These are phyloP conservation scores for Parachaetomium inaequale DNA, from an alignment of 495 filamentous ascomycete genomes.

Conservation along the genomic window DNA sequence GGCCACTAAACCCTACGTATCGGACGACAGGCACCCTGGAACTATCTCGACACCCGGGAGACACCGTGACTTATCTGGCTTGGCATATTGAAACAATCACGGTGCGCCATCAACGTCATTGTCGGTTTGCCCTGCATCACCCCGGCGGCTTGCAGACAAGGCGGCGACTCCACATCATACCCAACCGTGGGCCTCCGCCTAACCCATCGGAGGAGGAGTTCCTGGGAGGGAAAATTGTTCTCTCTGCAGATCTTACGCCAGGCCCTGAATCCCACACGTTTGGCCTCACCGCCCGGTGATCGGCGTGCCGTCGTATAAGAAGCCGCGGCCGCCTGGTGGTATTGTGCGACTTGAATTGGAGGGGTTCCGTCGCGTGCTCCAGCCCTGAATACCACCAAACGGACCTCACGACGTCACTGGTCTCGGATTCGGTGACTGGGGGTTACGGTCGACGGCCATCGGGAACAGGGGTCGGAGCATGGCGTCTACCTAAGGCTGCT, in stretches of 20 bases:
- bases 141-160: not conserved
- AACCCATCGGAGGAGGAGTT: not conserved
- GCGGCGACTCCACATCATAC: not conserved
- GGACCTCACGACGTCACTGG: constrained; percentile 5
- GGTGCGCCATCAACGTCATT: constrained; percentile 4
- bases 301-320: constrained; percentile 5
- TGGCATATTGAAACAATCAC: not conserved
- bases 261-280: not conserved
- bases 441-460: not conserved
- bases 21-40: not conserved
- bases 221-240: not conserved
- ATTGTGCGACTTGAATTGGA: constrained; percentile 16
- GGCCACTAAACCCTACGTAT: not conserved
- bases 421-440: constrained; percentile 2
- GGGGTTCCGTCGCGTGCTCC: constrained; percentile 1
- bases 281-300: constrained; percentile 14
- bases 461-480: not conserved
- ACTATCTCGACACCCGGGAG: too few relatives aligned
- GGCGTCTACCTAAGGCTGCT: not conserved
- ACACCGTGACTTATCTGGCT: not conserved
- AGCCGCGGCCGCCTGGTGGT: constrained; percentile 1
- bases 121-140: not conserved
- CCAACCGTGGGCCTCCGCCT: not conserved
- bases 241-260: constrained; percentile 16
- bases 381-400: not conserved